These are phyloP conservation scores for Phytophthora sp. DNA, from an alignment of 352 stramenopile species.

Conservation along the genomic window DNA sequence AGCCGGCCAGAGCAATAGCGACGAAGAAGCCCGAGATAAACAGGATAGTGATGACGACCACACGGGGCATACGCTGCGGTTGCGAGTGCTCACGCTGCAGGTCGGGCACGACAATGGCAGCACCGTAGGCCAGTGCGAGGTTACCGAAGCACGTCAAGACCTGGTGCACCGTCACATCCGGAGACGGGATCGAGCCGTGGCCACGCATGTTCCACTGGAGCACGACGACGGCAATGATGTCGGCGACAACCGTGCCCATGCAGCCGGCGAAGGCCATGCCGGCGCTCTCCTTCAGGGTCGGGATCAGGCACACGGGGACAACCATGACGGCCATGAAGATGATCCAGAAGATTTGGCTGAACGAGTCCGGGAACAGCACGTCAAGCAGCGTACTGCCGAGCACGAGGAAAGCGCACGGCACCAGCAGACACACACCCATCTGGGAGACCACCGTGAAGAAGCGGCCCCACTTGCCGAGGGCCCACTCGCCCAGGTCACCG, in stretches of 20 bases:
- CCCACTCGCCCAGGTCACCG: constrained; percentile 2
- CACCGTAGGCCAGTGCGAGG: constrained; percentile 43
- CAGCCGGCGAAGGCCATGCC: constrained; percentile 31
- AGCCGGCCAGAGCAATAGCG: constrained; percentile 32
- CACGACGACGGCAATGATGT: constrained; percentile 30
- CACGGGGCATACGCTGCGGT: constrained; percentile 45
- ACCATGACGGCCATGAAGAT: constrained; percentile 46
- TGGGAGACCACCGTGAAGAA: constrained; percentile 38
- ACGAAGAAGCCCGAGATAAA: constrained; percentile 47
- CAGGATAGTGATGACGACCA: constrained; percentile 40
- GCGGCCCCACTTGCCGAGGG: not conserved
- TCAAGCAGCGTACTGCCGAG: constrained; percentile 39
- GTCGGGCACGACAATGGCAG: constrained; percentile 46
- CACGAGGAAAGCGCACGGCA: constrained; percentile 45
- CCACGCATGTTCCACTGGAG: constrained; percentile 43
- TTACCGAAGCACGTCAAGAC: constrained; percentile 47
- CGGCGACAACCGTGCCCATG: constrained; percentile 44
- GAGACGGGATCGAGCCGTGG: constrained; percentile 32
- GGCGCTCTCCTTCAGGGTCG: constrained; percentile 40
- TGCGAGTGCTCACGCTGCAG: constrained; percentile 22
- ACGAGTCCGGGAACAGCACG: constrained; percentile 42
- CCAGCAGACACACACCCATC: constrained; percentile 38
- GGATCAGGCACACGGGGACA: constrained; percentile 40
- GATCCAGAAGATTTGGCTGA: constrained; percentile 40
- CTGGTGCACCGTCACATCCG: constrained; percentile 39